A percentile compares a stretch with the other conserved stretches of the same genome.
Evolutionary conservation across 208 protist genomes (phyloP).

Genomic region (Trypanosoma conorhini): DNA sequence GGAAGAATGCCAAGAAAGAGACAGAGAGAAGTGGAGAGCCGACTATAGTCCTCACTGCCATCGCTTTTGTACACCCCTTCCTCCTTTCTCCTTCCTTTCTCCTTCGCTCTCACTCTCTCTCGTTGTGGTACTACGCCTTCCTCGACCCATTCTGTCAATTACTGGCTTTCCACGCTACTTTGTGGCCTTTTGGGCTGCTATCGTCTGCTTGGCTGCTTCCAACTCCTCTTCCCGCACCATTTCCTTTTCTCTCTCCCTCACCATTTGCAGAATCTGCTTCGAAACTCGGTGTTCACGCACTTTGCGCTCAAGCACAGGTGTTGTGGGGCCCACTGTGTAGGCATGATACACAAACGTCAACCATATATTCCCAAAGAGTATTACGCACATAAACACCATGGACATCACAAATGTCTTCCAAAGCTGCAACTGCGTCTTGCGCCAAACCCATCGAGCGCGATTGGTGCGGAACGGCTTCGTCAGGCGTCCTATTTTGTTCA

Average conservation of each 20-base stretch:
- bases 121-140: not conserved
- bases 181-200: slow-evolving; percentile 61
- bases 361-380: slow-evolving; percentile 87
- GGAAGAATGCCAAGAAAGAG: no score
- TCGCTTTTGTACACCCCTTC: not conserved
- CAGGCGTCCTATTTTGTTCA: slow-evolving; percentile 82
- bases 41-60: not conserved
- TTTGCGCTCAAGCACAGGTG: slow-evolving; percentile 87
- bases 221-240: slow-evolving; percentile 70
- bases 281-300: slow-evolving; percentile 89
- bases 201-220: slow-evolving; percentile 48
- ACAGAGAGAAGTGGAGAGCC: no score
- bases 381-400: slow-evolving; percentile 78
- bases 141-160: not conserved
- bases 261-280: slow-evolving; percentile 92
- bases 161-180: not conserved
- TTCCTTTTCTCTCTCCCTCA: slow-evolving; percentile 82
- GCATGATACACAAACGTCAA: slow-evolving; percentile 88
- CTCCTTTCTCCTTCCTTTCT: not conserved
- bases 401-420: slow-evolving; percentile 89
- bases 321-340: slow-evolving; percentile 86
- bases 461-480: slow-evolving; percentile 89
- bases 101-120: not conserved
- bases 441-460: slow-evolving; percentile 79
- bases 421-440: slow-evolving; percentile 82